Percentiles rank a stretch among this genome's conserved stretches.
Evolutionary conservation across 371 early-diverging fungal species (phyloP).

Genomic region (Mortierella sp.): DNA sequence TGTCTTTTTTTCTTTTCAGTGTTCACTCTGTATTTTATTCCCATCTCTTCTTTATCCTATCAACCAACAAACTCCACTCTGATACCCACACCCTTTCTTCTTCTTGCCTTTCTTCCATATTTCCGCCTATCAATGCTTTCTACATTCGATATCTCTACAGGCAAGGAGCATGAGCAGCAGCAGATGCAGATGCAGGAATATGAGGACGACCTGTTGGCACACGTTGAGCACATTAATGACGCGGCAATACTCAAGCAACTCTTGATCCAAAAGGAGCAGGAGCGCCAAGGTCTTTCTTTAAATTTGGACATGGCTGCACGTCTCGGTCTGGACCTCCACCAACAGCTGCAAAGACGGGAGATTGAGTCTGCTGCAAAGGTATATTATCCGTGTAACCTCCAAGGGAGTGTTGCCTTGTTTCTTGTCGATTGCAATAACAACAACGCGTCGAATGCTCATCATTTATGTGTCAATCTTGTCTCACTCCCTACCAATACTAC

Average conservation of each 20-base stretch:
- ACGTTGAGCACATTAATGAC: constrained; percentile 61
- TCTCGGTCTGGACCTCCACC: constrained; percentile 73
- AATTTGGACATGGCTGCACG: constrained; percentile 77
- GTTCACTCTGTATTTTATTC: too few relatives aligned
- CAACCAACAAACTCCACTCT: too few relatives aligned
- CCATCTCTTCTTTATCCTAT: not conserved
- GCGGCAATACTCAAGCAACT: constrained; percentile 63
- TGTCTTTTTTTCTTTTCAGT: not conserved
- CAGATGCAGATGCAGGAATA: constrained; percentile 21
- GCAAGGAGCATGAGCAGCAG: constrained; percentile 27
- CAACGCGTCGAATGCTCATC: not conserved
- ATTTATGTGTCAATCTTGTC: constrained; percentile 20
- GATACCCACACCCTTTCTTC: too few relatives aligned
- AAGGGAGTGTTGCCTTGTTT: too few relatives aligned
- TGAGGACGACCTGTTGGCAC: constrained; percentile 36
- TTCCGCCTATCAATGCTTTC: not conserved
- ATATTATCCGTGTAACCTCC: not conserved
- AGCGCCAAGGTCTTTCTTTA: constrained; percentile 70
- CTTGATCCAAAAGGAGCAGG: constrained; percentile 75
- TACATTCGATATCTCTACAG: constrained; percentile 3
- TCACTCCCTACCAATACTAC: not conserved
- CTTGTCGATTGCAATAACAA: not conserved
- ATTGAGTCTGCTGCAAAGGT: constrained; percentile 57
- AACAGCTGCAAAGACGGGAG: constrained; percentile 73
- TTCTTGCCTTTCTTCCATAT: too few relatives aligned